Base-by-base conservation (phyloP, 1,284 basidiomycete species). In the Crucibulum parvulum region DNA sequence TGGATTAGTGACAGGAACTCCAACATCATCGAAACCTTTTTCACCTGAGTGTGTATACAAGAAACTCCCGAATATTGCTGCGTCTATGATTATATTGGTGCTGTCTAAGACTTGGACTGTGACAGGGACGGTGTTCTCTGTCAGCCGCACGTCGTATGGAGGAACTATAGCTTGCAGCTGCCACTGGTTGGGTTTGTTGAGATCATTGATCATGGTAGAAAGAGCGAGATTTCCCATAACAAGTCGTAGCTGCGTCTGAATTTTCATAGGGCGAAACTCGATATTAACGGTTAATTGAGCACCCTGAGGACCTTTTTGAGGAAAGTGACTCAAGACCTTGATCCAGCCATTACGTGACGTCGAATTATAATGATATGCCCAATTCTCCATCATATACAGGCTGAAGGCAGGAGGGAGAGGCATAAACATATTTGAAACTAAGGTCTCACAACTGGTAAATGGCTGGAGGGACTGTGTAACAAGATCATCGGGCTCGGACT, bases 41-140 rank as follows among this genome's bases (percentile, higher is more conserved):
- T 31, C 15, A 87, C 88, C 78, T 24, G 77, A 64, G 11, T 79
- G 71, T 75, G 81, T 84, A 65, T 91, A 92, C n/a, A 83, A 81
- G 78, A 94, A 89, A 70, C 88, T 81, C 69, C 92, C 87, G 78
- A 93, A 87, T 38, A 85, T 79, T 58, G 87, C 80, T 0, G 86
- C 82, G 66, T 92, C 89, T 13, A 92, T 69, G 36, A 91, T 71
- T 5, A 72, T 66, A 57, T 85, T 83, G 24, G 83, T 75, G 41
- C 79, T 73, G 70, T 85, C 81, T 57, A 92, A 74, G 7, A 87
- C 88, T 69, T 92, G 88, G 13, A 90, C 84, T 7, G 84, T 83
- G 52, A 92, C 77, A 5, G 81, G 77, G 18, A 88, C 82, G 61
- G 77, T 81, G 64, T 72, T 62, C 10, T 73, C 72, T 41, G 69